Base-by-base conservation (phyloP, 768 basidiomycete genomes). In the Xerocomus brunneocitrinus region DNA sequence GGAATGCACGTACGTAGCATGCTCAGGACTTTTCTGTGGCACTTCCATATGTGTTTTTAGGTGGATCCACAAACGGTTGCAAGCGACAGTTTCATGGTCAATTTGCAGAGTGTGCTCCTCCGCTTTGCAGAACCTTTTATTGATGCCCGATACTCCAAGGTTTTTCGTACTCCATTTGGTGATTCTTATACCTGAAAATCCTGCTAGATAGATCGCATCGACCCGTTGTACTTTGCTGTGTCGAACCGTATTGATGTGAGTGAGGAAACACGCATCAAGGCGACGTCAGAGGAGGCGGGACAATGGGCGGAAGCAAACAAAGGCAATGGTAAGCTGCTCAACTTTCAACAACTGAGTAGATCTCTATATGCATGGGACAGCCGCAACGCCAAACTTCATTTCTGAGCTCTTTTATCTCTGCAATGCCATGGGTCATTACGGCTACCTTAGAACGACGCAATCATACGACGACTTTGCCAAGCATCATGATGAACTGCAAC, bases 211-310 rank as follows among this genome's bases (percentile, higher is more conserved):
- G 89, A 97, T 67, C 87, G 89, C 54, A 91, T 99, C 46, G 95
- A 99, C 63, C 76, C 85, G 2, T 68, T 85, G 7, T 98, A 86
- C 69, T 95, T 84, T 64, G 82, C 83, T 9, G 81, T 79, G 55
- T 87, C 87, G 5, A 67, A 75, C 9, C 79, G 92, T 6, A 80
- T 98, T 28, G 77, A 90, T 59, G 71, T 95, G 24, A 82, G 72
- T 28, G 95, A 98, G 13, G 92, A 97, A 67, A 99, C 97, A 0
- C 85, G 94, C 47, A 89, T 99, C 58, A 93, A 92, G 60, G 93
- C 93, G 0, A 92, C 91, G 0, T 87, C 84, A 58, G 88, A 92
- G 52, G 94, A 98, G 61, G 91, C 88, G 1, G 75, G 80, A 22
- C 73, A 79, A 52, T 97, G 91, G 85, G 82, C 74, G 42, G 74